Evolutionary conservation across 2,329 filamentous ascomycete genomes (phyloP).

Genomic region (Trichoderma guizhouense): DNA sequence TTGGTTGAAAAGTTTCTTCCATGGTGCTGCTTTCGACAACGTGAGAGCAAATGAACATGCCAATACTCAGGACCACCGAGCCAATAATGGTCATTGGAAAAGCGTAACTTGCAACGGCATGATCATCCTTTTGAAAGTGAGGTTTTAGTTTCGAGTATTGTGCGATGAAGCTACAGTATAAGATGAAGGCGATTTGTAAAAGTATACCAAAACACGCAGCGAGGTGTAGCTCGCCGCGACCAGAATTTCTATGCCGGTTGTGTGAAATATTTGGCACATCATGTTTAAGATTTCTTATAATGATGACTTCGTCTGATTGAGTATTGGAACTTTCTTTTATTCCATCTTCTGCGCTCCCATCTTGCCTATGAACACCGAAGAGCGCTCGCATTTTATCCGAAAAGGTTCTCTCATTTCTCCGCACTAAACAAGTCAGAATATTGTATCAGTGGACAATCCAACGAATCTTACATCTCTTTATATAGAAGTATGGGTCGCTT

Average conservation of each 20-base stretch:
- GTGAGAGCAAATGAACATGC: conserved; percentile 31
- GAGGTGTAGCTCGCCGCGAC: not conserved
- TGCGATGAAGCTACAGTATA: not conserved
- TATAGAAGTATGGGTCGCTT: not conserved
- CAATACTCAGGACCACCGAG: conserved; percentile 26
- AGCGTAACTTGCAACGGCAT: conserved; percentile 22
- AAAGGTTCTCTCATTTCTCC: not conserved
- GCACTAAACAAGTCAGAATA: not conserved
- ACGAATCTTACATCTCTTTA: not conserved
- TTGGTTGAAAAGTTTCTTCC: conserved; percentile 23
- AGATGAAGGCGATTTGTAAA: not conserved
- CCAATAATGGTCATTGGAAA: conserved; percentile 27
- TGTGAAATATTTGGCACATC: conserved; percentile 3
- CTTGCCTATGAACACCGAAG: not conserved
- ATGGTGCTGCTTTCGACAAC: conserved; percentile 33
- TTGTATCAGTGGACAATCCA: not conserved
- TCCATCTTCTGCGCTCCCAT: not conserved
- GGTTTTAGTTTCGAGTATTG: not conserved
- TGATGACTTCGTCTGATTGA: not conserved
- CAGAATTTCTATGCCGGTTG: not conserved
- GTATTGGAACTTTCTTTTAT: not conserved
- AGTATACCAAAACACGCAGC: not conserved
- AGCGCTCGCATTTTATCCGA: not conserved
- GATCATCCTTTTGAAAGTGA: not conserved
- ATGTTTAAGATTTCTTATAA: not conserved